Conservation (phyloP, 2,329 filamentous ascomycete genomes). For the Elsinoe fawcettii region DNA sequence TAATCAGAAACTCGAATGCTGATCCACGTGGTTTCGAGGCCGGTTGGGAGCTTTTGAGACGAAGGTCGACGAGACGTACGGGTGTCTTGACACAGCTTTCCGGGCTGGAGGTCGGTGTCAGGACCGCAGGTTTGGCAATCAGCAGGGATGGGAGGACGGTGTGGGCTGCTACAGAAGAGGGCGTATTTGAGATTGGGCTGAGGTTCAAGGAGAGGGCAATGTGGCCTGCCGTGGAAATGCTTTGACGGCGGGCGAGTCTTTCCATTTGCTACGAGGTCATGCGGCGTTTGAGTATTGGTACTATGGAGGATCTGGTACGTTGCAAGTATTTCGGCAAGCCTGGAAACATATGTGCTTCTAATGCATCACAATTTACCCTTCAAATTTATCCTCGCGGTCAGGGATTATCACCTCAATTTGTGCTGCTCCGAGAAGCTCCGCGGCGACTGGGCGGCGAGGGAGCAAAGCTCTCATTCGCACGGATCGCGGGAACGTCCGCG, state of each 20-base stretch:
- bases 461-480: not conserved
- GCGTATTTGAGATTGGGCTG: slow-evolving; percentile 66
- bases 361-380: no score
- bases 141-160: slow-evolving; percentile 41
- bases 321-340: no score
- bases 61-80: not conserved
- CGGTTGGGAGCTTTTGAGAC: slow-evolving; percentile 4
- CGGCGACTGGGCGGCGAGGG: not conserved
- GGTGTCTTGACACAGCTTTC: not conserved
- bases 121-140: slow-evolving; percentile 43
- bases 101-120: slow-evolving; percentile 28
- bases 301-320: not conserved
- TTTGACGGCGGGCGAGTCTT: slow-evolving; percentile 21
- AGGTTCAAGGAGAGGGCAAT: slow-evolving; percentile 54
- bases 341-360: no score
- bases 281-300: not conserved
- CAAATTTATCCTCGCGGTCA: no score
- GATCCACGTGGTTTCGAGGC: slow-evolving; percentile 4
- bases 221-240: slow-evolving; percentile 34
- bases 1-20: not conserved
- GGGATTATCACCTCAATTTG: no score
- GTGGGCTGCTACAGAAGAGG: slow-evolving; percentile 53
- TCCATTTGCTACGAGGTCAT: not conserved
- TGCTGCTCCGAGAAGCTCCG: not conserved
- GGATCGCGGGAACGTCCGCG: not conserved